Conservation (phyloP, 257 asterid species). For the Solanum tacnaense region DNA sequence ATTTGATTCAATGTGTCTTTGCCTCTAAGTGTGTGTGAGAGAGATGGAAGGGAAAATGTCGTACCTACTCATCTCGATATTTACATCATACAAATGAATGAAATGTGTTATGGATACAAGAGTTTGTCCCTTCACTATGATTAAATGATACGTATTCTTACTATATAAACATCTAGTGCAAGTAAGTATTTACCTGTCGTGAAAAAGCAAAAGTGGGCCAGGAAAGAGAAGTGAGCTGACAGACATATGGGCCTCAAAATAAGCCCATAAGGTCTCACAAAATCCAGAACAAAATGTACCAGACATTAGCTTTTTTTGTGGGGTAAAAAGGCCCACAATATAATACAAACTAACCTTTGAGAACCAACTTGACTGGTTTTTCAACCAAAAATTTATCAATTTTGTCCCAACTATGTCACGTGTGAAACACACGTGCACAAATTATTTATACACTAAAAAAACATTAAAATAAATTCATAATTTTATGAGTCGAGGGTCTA, state of each 20-base stretch:
- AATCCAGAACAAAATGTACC: neutral
- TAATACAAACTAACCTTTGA: neutral
- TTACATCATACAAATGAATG: neutral
- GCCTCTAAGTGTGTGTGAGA: neutral
- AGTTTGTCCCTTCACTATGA: neutral
- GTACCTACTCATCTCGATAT: neutral
- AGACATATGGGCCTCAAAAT: neutral
- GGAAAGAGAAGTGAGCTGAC: neutral
- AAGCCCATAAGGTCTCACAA: neutral
- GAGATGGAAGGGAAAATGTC: neutral
- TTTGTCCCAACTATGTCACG: neutral
- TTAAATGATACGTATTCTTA: neutral
- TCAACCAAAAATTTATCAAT: neutral
- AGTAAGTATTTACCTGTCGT: neutral
- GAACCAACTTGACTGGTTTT: neutral
- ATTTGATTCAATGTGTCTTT: neutral
- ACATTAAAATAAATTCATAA: neutral
- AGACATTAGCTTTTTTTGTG: neutral
- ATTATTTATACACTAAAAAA: neutral
- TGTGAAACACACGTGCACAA: neutral
- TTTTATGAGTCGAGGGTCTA: neutral
- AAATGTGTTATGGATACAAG: neutral
- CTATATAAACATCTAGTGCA: neutral
- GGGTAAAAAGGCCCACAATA: neutral
- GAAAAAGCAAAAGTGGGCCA: neutral